Percentiles rank a stretch among this genome's conserved stretches.
phyloP scores from a whole-genome alignment of 306 rosid species.

The Coriaria nepalensis region DNA sequence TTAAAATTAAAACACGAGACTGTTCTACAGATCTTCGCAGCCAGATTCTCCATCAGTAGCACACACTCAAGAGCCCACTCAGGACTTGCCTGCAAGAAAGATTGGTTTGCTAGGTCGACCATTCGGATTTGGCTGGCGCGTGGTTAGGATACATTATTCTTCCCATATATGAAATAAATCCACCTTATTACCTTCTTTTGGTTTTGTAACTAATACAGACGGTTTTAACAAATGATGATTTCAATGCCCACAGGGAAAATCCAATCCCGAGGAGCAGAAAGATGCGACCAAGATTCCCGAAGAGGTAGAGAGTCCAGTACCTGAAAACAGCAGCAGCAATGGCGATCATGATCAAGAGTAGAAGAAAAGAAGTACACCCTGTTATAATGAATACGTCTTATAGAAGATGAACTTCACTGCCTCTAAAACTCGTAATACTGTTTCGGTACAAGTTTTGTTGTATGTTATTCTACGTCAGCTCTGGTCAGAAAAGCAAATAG shows the following conservation, averaged over 20 bases:
- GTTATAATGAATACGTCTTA: no score
- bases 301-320: no score
- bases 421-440: conserved; percentile 7
- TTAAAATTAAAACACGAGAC: conserved; percentile 12
- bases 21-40: conserved; percentile 45
- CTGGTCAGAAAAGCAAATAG: conserved; percentile 2
- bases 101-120: conserved; percentile 79
- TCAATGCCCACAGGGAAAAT: no score
- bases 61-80: conserved; percentile 47
- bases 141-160: no score
- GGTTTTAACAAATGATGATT: no score
- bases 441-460: conserved; percentile 11
- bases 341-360: conserved; percentile 42
- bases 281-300: not conserved
- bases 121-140: conserved; percentile 94
- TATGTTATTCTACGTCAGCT: conserved; percentile 2
- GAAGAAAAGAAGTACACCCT: conserved; percentile 1
- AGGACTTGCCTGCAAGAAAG: conserved; percentile 54
- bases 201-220: no score
- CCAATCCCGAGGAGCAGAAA: conserved; percentile 14
- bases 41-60: conserved; percentile 31
- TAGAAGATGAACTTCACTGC: conserved; percentile 16
- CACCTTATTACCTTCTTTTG: no score
- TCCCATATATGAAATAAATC: no score
- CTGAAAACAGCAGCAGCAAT: conserved; percentile 29